These are phyloP conservation scores for Fonsecaea nubica DNA, from an alignment of 2,329 filamentous ascomycete species.

Conservation along the genomic window DNA sequence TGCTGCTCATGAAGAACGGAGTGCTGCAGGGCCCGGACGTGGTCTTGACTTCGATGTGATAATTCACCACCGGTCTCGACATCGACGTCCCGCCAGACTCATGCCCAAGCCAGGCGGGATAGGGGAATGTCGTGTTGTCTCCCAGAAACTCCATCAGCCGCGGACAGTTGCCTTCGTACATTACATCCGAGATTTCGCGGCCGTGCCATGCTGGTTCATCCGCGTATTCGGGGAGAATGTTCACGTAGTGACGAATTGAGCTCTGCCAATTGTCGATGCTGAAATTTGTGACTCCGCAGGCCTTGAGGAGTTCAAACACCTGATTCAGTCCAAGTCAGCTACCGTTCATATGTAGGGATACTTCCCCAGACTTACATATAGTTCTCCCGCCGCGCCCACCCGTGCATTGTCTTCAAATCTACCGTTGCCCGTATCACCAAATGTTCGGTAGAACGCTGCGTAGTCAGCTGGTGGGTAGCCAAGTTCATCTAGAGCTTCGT, in stretches of 20 bases:
- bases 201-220: slow-evolving; percentile 2
- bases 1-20: slow-evolving; percentile 33
- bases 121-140: slow-evolving; percentile 20
- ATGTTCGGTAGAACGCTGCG: slow-evolving; percentile 14
- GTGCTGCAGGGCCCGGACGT: slow-evolving; percentile 30
- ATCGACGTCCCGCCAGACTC: neutral
- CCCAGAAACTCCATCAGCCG: slow-evolving; percentile 20
- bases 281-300: slow-evolving; percentile 16
- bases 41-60: slow-evolving; percentile 34
- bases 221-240: slow-evolving; percentile 13
- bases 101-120: slow-evolving; percentile 19
- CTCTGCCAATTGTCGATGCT: slow-evolving; percentile 29
- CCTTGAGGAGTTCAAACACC: slow-evolving; percentile 25
- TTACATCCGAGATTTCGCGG: slow-evolving; percentile 31
- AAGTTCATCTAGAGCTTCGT: slow-evolving; percentile 24
- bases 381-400: slow-evolving; percentile 33
- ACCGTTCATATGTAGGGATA: neutral
- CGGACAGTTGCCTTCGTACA: slow-evolving; percentile 26
- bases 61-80: slow-evolving; percentile 14
- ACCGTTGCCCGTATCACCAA: slow-evolving; percentile 15
- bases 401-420: slow-evolving; percentile 22
- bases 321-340: slow-evolving; percentile 6
- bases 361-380: slow-evolving; percentile 28
- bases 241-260: slow-evolving; percentile 28
- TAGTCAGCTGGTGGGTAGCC: slow-evolving; percentile 6